These are phyloP conservation scores for Plectranthus barbatus DNA, from an alignment of 257 asterid species.

Conservation along the genomic window DNA sequence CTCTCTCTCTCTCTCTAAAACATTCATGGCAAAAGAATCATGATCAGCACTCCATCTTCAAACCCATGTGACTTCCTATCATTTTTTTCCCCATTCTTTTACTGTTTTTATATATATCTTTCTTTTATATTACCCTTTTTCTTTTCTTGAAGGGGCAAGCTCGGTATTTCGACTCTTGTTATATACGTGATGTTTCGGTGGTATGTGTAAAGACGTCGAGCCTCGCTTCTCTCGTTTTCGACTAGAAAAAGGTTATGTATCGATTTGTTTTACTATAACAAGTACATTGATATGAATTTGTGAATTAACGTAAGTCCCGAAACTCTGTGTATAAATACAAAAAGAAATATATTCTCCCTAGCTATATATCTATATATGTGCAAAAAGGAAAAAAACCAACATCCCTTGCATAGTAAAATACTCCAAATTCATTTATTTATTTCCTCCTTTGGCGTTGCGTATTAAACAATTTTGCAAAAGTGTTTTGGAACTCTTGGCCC, in stretches of 20 bases:
- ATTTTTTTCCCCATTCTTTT: constrained; percentile 39
- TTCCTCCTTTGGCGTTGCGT: background rate
- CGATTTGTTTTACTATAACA: background rate
- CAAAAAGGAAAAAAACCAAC: background rate
- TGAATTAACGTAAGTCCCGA: background rate
- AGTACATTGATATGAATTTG: background rate
- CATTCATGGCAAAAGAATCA: constrained; percentile 64
- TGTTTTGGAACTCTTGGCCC: background rate
- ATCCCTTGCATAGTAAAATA: background rate
- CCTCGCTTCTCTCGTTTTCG: too few species aligned
- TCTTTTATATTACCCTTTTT: background rate
- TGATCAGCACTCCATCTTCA: constrained; percentile 64
- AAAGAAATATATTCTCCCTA: background rate
- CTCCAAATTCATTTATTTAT: background rate
- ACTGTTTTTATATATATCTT: constrained; percentile 23
- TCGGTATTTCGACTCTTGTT: background rate
- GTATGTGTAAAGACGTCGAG: background rate
- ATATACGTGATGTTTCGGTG: too few species aligned
- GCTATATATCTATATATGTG: background rate
- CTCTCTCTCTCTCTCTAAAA: constrained; percentile 29
- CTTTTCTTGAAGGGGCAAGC: background rate
- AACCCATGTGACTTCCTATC: constrained; percentile 74
- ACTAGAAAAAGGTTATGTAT: too few species aligned
- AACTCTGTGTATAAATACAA: background rate
- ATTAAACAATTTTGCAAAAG: background rate